Base-by-base conservation (phyloP, 2,329 filamentous ascomycete genomes). In the Blastomyces parvus region DNA sequence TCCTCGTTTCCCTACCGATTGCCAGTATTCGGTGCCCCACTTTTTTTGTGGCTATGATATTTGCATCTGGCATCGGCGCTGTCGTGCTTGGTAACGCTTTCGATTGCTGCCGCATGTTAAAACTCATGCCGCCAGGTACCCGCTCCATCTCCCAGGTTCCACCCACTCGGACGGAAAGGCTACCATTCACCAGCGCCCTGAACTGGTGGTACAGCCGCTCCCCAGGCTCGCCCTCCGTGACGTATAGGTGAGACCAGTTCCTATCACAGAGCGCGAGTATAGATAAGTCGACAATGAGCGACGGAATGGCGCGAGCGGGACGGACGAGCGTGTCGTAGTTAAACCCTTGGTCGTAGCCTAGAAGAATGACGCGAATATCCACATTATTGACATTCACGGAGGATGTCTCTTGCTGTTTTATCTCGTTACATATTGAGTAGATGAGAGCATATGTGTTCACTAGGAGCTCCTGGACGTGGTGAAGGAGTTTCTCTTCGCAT, bases 71-170 rank as follows among this genome's bases (percentile, higher is more conserved):
- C n/a, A 19, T 7, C 38, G 44, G 48, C 19, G 36, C 13, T 30
- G 50, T 22, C 36, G 19, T 27, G 7, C 3, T 9, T 14, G 53
- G 13, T 57, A 30, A 36, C 33, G 38, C 30, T 50, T 55, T 25
- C 36, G 33, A 40, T 40, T 19, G 22, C 36, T 42, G 70, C 68
- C 64, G 11, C 25, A 61, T 60, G 8, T 63, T 59, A 30, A 63
- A 48, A n/a, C 42, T 53, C 27, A 63, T 59, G 27, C 62, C 62
- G 14, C 56, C 62, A 13, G 48, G 42, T 33, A 63, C 56, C 50
- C 62, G 40, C 22, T 63, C 57, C 44, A 46, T 61, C 27, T 53
- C 58, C 62, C 62, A 63, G 0, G 58, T 63, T 42, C 62, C 62
- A 42, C 62, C 62, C 9, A 63, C 58, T 33, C 62, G 38, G 19